Base-by-base conservation (phyloP, 768 basidiomycete genomes). In the Lyophyllum semitale region DNA sequence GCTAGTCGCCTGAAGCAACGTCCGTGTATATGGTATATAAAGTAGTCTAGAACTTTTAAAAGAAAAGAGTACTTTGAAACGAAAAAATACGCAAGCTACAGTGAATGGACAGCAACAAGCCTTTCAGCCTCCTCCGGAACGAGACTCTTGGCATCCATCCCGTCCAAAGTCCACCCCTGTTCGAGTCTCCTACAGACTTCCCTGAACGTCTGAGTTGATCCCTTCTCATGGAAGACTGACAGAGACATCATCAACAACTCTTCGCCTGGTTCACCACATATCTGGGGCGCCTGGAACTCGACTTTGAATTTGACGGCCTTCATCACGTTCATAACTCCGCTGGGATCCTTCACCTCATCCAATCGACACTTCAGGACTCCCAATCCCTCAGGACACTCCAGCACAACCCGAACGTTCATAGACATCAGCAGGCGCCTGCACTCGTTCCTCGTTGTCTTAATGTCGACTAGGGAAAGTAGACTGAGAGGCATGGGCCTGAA, bases 251-350 rank as follows among this genome's bases (percentile, higher is more conserved):
- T 73, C 50, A 67, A 71, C 9, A 70, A 66, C 44, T 67, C 67
- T 30, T 68, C 72, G 78, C 85, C 58, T 74, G 83, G 42, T 72
- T 79, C 58, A 22, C 46, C 48, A 30, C 25, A 27, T 7, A 47
- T 62, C 63, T 30, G 68, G 25, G 69, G 73, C 49, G 70, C 71
- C 27, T 81, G 76, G 61, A 95, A 76, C 66, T 96, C 93, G 32
- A 95, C 88, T 53, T 88, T 83, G 76, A 98, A 98, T 60, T 84
- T 84, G 33, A 88, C 85, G 20, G 85, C 79, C 67, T 92, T 95
- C 58, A 83, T 66, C 27, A 79, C 71, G 5, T 77, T 73, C 70
- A 82, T 74, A 15, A 79, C 71, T 5, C 83, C 83, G 38, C 73
- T 72, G 3, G 78, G 74, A 57, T 88, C 87, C 54, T 75, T 77